Percentiles rank a stretch among this genome's conserved stretches.
These are phyloP conservation scores for Hericium erinaceus DNA, from an alignment of 768 basidiomycete species.

Conservation along the genomic window DNA sequence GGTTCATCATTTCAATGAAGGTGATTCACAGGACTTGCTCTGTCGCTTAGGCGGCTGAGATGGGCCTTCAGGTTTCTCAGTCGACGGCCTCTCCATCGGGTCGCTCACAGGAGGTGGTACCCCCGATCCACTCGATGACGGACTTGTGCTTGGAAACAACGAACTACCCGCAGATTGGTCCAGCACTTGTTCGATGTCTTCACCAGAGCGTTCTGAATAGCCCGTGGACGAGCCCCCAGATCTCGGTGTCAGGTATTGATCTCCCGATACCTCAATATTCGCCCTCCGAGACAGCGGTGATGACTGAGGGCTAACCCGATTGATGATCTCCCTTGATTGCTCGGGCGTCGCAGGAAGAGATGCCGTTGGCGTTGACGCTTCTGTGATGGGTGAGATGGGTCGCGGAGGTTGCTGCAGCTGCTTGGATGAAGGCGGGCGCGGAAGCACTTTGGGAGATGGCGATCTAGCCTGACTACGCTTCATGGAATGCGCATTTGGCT, in stretches of 20 bases:
- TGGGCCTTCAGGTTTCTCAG: neutral
- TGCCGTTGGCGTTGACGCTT: neutral
- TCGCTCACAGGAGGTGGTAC: neutral
- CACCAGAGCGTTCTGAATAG: neutral
- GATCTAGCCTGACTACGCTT: too few relatives aligned
- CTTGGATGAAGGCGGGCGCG: neutral
- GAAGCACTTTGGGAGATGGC: too few relatives aligned
- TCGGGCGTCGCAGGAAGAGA: slow-evolving; percentile 7
- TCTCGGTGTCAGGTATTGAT: slow-evolving; percentile 1
- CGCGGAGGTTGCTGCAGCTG: neutral
- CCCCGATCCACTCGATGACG: neutral
- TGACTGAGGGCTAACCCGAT: neutral
- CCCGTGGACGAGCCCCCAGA: neutral
- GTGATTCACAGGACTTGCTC: neutral
- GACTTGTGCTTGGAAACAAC: neutral
- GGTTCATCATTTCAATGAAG: neutral
- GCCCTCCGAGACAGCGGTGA: neutral
- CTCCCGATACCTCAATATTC: neutral
- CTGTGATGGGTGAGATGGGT: slow-evolving; percentile 2
- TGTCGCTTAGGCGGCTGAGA: neutral
- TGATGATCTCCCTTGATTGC: slow-evolving; percentile 3
- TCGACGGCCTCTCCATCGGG: neutral
- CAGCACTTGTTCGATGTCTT: neutral
- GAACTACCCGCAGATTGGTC: neutral
- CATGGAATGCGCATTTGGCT: too few relatives aligned